Conservation (phyloP, 2,329 filamentous ascomycete genomes). For the Microdochium bolleyi region DNA sequence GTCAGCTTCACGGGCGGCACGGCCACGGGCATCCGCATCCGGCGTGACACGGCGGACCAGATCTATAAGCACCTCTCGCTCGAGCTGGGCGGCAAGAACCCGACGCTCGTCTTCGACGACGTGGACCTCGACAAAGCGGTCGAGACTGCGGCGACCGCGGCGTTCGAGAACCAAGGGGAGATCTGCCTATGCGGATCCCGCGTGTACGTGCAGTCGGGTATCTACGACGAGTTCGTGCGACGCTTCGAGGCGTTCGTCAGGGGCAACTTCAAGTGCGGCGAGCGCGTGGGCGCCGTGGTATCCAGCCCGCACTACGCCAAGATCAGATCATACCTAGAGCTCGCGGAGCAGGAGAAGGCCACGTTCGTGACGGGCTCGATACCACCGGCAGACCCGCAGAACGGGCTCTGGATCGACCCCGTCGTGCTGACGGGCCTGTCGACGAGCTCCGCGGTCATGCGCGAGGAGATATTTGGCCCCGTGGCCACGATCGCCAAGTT, state of each 20-base stretch:
- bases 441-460: slow-evolving; percentile 35
- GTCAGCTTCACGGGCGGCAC: slow-evolving; percentile 25
- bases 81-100: slow-evolving; percentile 40
- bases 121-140: slow-evolving; percentile 46
- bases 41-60: slow-evolving; percentile 18
- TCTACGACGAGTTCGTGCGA: slow-evolving; percentile 30
- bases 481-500: slow-evolving; percentile 48
- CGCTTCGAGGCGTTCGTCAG: slow-evolving; percentile 12
- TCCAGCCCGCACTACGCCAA: slow-evolving; percentile 19
- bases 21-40: slow-evolving; percentile 21
- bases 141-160: slow-evolving; percentile 26
- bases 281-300: slow-evolving; percentile 33
- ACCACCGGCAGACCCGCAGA: slow-evolving; percentile 5
- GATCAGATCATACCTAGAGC: slow-evolving; percentile 14
- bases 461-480: slow-evolving; percentile 50
- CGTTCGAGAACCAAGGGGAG: slow-evolving; percentile 24
- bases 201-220: slow-evolving; percentile 40
- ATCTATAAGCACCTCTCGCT: slow-evolving; percentile 21
- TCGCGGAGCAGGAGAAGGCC: slow-evolving; percentile 13
- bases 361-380: slow-evolving; percentile 13
- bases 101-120: slow-evolving; percentile 43
- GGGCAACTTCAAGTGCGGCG: slow-evolving; percentile 36
- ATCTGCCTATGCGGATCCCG: slow-evolving; percentile 30
- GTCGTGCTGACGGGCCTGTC: slow-evolving; percentile 35
- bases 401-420: slow-evolving; percentile 36